A percentile compares a stretch with the other conserved stretches of the same genome.
phyloP scores from a whole-genome alignment of 306 rosid species.

The Cicer yamashitae region DNA sequence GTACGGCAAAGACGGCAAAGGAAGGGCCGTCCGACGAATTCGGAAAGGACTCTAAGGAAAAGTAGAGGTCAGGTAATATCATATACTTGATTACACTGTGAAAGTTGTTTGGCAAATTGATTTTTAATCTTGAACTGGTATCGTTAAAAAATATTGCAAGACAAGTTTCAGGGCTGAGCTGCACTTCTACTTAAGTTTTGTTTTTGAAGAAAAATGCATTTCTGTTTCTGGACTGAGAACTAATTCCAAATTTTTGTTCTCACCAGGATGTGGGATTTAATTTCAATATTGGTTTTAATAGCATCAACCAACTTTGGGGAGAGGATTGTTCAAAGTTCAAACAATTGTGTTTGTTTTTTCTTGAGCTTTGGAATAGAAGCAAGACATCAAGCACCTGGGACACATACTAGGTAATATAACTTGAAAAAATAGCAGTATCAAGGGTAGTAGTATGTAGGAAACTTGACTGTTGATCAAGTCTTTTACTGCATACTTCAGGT shows the following conservation, averaged over 20 bases:
- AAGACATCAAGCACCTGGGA: neutral
- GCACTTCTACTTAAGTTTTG: neutral
- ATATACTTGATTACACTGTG: neutral
- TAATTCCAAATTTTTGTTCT: neutral
- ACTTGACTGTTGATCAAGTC: neutral
- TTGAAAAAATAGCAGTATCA: neutral
- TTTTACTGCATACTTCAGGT: slow-evolving; percentile 3
- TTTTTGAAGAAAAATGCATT: slow-evolving; percentile 18
- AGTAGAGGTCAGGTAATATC: slow-evolving; percentile 39
- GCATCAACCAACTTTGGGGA: slow-evolving; percentile 11
- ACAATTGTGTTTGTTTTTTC: neutral
- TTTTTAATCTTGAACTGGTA: neutral
- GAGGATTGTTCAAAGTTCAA: neutral
- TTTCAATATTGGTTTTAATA: slow-evolving; percentile 16
- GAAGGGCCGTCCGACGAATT: slow-evolving; percentile 42
- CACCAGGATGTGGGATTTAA: slow-evolving; percentile 8
- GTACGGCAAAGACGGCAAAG: slow-evolving; percentile 36
- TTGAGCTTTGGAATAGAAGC: neutral
- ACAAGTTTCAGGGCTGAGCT: slow-evolving; percentile 23
- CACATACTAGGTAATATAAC: neutral
- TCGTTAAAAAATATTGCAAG: neutral
- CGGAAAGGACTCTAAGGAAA: slow-evolving; percentile 40
- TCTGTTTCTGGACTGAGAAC: slow-evolving; percentile 27
- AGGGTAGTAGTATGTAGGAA: slow-evolving; percentile 3
- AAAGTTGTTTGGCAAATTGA: neutral